Conservation (phyloP, 257 asterid genomes). For the Agastache rugosa region DNA sequence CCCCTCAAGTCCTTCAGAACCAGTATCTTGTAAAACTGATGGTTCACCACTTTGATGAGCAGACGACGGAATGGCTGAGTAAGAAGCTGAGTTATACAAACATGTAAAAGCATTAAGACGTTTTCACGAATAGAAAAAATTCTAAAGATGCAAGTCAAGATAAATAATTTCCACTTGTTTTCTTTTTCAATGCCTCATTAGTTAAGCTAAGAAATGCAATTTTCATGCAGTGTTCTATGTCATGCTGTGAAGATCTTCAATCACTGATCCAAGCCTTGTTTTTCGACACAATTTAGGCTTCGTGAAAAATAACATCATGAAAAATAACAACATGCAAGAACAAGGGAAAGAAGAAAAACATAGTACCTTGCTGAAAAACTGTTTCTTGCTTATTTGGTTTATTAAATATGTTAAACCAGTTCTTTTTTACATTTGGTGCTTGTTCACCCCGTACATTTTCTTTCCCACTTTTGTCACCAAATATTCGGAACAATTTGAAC, state of each 20-base stretch:
- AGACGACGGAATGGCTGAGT: conserved; percentile 36
- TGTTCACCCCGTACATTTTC: conserved; percentile 44
- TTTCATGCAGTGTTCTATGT: no score
- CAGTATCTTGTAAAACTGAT: conserved; percentile 27
- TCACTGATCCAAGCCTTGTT: neutral
- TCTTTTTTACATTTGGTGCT: conserved; percentile 46
- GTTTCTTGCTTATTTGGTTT: conserved; percentile 51
- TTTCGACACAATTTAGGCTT: neutral
- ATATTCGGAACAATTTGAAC: conserved; percentile 51
- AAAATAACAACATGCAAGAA: no score
- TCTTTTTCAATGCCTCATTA: neutral
- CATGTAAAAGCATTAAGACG: neutral
- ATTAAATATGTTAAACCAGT: conserved; percentile 64
- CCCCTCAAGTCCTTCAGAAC: conserved; percentile 27
- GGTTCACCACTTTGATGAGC: conserved; percentile 42
- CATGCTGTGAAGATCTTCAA: no score
- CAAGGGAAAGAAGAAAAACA: no score
- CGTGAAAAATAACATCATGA: neutral
- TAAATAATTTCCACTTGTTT: neutral
- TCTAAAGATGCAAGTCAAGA: neutral
- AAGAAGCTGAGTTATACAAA: conserved; percentile 32
- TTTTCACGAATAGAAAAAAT: neutral
- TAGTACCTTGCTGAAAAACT: conserved; percentile 61
- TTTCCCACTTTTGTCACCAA: conserved; percentile 48
- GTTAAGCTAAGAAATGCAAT: neutral